These are phyloP conservation scores for Pythium sp. DNA, from an alignment of 352 stramenopile species.

Conservation along the genomic window DNA sequence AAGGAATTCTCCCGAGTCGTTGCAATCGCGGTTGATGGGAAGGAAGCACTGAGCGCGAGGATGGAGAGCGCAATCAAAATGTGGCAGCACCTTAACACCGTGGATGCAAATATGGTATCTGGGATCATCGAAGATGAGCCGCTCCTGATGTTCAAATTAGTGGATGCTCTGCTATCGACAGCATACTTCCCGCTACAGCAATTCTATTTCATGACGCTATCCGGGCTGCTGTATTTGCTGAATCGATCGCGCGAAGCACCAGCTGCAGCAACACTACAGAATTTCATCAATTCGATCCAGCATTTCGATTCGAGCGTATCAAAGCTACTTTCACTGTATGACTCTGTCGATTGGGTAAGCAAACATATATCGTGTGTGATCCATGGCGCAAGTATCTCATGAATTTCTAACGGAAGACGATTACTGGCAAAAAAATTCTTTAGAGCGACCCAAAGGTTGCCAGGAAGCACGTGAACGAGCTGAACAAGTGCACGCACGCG, in stretches of 20 bases:
- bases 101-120: conserved; percentile 21
- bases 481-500: conserved; percentile 23
- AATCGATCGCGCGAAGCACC: conserved; percentile 14
- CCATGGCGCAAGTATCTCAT: not conserved
- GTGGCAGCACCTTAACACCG: conserved; percentile 25
- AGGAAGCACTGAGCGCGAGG: conserved; percentile 34
- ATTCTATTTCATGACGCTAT: conserved; percentile 51
- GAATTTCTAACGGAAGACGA: not conserved
- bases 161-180: conserved; percentile 43
- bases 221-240: conserved; percentile 36
- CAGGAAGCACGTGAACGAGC: conserved; percentile 25
- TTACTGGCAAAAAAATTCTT: not conserved
- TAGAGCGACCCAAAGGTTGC: conserved; percentile 19
- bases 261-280: not conserved
- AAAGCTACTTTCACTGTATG: conserved; percentile 29
- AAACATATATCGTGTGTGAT: not conserved
- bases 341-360: conserved; percentile 43
- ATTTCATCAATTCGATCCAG: conserved; percentile 18
- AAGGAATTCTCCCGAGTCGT: conserved; percentile 3
- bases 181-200: conserved; percentile 67
- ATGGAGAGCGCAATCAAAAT: conserved; percentile 40
- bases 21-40: conserved; percentile 26
- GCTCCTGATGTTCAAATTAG: conserved; percentile 31
- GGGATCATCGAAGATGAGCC: conserved; percentile 28
- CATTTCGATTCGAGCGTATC: conserved; percentile 30